phyloP scores from a whole-genome alignment of 768 basidiomycete species.

The Trametes gibbosa region DNA sequence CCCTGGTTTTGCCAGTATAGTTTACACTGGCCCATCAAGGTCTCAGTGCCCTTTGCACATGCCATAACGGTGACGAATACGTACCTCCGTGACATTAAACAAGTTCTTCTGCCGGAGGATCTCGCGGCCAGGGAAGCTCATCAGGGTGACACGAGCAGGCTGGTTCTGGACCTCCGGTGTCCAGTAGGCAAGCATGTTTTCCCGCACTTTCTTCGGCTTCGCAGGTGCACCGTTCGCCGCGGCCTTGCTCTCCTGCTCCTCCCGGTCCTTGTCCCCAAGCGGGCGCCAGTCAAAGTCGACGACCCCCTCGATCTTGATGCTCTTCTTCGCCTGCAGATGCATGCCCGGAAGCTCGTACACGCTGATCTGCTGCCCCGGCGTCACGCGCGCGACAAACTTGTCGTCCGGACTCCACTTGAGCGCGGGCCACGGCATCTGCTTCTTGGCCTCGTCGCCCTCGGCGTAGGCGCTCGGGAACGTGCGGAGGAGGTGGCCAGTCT shows the following conservation, averaged over 20 bases:
- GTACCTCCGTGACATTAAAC: constrained; percentile 95
- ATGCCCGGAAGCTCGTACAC: constrained; percentile 94
- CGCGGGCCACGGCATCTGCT: constrained; percentile 91
- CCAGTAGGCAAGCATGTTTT: constrained; percentile 98
- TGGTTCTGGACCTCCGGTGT: constrained; percentile 95
- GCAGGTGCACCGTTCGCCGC: constrained; percentile 29
- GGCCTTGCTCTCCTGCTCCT: constrained; percentile 50
- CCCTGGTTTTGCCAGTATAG: constrained; percentile 98
- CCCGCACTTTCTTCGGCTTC: constrained; percentile 64
- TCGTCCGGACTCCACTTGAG: constrained; percentile 98
- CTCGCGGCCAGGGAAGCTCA: constrained; percentile 81
- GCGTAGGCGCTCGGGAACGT: constrained; percentile 74
- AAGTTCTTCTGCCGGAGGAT: constrained; percentile 93
- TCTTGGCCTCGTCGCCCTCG: constrained; percentile 64
- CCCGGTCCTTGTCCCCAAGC: constrained; percentile 82
- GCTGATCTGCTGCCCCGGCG: constrained; percentile 90
- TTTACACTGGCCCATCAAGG: constrained; percentile 68
- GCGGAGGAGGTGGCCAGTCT: constrained; percentile 86
- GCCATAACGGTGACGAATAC: constrained; percentile 24
- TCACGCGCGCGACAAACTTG: constrained; percentile 87
- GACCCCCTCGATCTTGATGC: constrained; percentile 95
- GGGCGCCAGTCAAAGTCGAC: constrained; percentile 99
- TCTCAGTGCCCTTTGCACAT: not conserved
- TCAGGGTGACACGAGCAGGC: constrained; percentile 93
- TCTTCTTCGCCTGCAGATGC: constrained; percentile 94